Percentiles rank a stretch among this genome's conserved stretches.
These are phyloP conservation scores for Fraxinus angustifolia DNA, from an alignment of 305 asterid genomes.

Conservation along the genomic window DNA sequence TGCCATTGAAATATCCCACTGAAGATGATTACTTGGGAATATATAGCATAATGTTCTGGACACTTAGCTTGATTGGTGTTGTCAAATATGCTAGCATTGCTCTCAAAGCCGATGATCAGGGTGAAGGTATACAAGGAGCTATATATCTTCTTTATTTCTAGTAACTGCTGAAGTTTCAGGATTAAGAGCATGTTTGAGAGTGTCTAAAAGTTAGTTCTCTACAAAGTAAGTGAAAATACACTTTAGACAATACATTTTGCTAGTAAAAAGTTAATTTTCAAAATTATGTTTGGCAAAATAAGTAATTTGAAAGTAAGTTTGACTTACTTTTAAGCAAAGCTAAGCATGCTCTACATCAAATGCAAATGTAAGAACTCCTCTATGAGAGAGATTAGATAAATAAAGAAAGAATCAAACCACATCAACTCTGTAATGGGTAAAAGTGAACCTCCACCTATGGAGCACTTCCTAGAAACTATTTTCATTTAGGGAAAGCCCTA, in stretches of 20 bases:
- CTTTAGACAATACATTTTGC: not conserved
- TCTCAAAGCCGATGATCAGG: conserved; percentile 47
- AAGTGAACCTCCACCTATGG: not conserved
- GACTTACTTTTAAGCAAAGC: not conserved
- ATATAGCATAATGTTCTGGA: conserved; percentile 48
- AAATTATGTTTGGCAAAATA: not conserved
- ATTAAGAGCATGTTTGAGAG: not conserved
- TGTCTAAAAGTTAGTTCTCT: not conserved
- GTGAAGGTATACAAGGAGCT: conserved; percentile 35
- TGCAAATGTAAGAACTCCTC: not conserved
- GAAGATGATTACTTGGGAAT: conserved; percentile 45
- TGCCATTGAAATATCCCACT: conserved; percentile 41
- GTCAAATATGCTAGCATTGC: conserved; percentile 43
- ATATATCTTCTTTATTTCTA: not conserved
- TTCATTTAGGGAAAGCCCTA: not conserved
- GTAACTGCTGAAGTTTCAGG: not conserved
- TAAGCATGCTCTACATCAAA: not conserved
- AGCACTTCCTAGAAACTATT: not conserved
- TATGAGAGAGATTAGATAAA: not conserved
- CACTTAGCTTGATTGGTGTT: conserved; percentile 44
- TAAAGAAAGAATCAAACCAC: not conserved
- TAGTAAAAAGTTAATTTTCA: not conserved
- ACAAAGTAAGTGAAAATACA: not conserved
- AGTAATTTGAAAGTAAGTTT: not conserved
- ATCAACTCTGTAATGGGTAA: not conserved